Conservation (phyloP, 345 rosid genomes). For the Geranium brycei region DNA sequence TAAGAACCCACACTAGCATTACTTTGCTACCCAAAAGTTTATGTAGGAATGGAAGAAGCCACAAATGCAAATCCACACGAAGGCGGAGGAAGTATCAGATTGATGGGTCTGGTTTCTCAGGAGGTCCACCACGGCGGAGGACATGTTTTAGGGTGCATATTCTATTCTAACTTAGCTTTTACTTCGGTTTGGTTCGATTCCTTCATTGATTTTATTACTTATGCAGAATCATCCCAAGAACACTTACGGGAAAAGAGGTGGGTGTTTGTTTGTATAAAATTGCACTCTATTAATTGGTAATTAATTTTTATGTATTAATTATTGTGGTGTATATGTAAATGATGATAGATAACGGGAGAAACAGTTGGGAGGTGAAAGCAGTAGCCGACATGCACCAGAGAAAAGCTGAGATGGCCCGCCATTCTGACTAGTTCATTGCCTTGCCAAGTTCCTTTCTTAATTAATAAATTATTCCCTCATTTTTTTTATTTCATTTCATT, state of each 20-base stretch:
- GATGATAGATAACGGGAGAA: conserved; percentile 51
- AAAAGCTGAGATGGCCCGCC: conserved; percentile 42
- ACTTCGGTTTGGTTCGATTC: background rate
- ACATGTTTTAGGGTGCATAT: conserved; percentile 55
- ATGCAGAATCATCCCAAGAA: conserved; percentile 69
- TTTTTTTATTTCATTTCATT: too few relatives aligned
- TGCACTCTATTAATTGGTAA: too few relatives aligned
- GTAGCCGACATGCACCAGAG: conserved; percentile 42
- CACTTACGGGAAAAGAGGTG: conserved; percentile 86
- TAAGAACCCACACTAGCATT: background rate
- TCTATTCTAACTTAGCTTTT: background rate
- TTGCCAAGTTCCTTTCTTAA: conserved; percentile 21
- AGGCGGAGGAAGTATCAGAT: conserved; percentile 64
- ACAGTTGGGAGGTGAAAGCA: conserved; percentile 35
- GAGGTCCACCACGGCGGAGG: conserved; percentile 60
- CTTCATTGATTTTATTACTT: conserved; percentile 1
- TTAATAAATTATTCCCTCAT: too few relatives aligned
- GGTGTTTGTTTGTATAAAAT: background rate
- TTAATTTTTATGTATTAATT: too few relatives aligned
- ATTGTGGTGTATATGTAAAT: background rate
- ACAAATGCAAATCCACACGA: background rate
- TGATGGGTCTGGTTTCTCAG: conserved; percentile 65
- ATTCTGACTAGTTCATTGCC: conserved; percentile 38
- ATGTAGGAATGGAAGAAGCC: background rate
- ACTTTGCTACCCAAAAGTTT: too few relatives aligned